Conservation (phyloP, 208 protist genomes). For the Trypanosoma melophagium region DNA sequence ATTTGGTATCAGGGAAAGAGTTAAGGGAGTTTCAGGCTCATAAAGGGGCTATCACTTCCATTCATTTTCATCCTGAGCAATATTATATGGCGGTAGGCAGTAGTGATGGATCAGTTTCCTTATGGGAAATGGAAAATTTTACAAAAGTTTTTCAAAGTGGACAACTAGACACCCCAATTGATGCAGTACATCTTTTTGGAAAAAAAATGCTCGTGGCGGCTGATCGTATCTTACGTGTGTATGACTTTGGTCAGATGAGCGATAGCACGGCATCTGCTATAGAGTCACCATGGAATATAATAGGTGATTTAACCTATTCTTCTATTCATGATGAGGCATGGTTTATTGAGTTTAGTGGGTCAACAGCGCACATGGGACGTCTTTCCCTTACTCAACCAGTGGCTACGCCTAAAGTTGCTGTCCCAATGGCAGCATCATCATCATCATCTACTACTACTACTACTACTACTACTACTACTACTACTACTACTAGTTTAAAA, state of each 20-base stretch:
- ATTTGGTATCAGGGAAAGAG: slow-evolving; percentile 50
- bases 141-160: slow-evolving; percentile 53
- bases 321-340: slow-evolving; percentile 58
- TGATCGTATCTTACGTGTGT: slow-evolving; percentile 49
- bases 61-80: slow-evolving; percentile 78
- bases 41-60: slow-evolving; percentile 67
- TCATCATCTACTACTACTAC: not conserved
- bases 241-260: slow-evolving; percentile 48
- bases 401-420: not conserved
- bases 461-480: too few relatives aligned
- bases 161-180: slow-evolving; percentile 50
- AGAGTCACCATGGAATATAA: slow-evolving; percentile 67
- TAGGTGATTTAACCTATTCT: slow-evolving; percentile 66
- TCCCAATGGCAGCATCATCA: not conserved
- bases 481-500: too few relatives aligned
- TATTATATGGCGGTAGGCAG: slow-evolving; percentile 73
- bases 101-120: slow-evolving; percentile 68
- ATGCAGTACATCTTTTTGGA: slow-evolving; percentile 64
- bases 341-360: slow-evolving; percentile 64
- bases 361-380: slow-evolving; percentile 45
- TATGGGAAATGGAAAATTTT: slow-evolving; percentile 76
- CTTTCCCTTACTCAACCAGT: slow-evolving; percentile 23
- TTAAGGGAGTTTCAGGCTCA: slow-evolving; percentile 54
- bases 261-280: slow-evolving; percentile 35
- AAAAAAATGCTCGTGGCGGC: slow-evolving; percentile 63